phyloP scores from a whole-genome alignment of 140 eudicot genomes.

The Ambrosia hybrid region DNA sequence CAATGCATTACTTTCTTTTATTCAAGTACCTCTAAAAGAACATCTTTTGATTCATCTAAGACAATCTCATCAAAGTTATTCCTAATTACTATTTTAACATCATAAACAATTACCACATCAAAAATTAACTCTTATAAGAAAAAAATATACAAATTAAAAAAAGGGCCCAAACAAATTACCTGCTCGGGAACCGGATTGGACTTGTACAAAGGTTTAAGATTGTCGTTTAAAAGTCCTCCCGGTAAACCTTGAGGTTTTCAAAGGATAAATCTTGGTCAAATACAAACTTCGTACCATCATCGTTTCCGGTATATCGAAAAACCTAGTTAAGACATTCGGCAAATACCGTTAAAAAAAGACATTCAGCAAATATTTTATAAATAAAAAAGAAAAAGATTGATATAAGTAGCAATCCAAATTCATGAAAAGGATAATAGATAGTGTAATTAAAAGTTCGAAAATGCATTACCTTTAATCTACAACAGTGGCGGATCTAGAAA shows the following conservation, averaged over 20 bases:
- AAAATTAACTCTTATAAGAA: background rate
- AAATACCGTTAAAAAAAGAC: background rate
- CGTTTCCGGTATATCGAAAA: constrained; percentile 72
- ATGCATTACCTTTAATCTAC: constrained; percentile 38
- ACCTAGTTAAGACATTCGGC: constrained; percentile 50
- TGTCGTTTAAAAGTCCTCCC: constrained; percentile 67
- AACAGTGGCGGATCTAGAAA: too few species aligned
- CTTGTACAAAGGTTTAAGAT: constrained; percentile 74
- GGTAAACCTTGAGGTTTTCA: constrained; percentile 73
- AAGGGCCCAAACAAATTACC: constrained; percentile 39
- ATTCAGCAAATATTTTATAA: background rate
- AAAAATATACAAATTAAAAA: background rate
- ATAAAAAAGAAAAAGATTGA: background rate
- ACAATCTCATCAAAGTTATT: constrained; percentile 91
- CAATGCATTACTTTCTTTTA: background rate
- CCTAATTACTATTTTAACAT: constrained; percentile 91
- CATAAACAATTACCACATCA: constrained; percentile 19
- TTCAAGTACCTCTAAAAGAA: constrained; percentile 81
- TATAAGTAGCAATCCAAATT: background rate
- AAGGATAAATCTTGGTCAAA: constrained; percentile 58
- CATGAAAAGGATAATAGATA: too few species aligned
- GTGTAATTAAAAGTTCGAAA: background rate
- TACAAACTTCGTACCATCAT: constrained; percentile 62
- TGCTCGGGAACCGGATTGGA: constrained; percentile 86
- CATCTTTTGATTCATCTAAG: constrained; percentile 93